Conservation (phyloP, 257 asterid genomes). For the Echites panduratus region DNA sequence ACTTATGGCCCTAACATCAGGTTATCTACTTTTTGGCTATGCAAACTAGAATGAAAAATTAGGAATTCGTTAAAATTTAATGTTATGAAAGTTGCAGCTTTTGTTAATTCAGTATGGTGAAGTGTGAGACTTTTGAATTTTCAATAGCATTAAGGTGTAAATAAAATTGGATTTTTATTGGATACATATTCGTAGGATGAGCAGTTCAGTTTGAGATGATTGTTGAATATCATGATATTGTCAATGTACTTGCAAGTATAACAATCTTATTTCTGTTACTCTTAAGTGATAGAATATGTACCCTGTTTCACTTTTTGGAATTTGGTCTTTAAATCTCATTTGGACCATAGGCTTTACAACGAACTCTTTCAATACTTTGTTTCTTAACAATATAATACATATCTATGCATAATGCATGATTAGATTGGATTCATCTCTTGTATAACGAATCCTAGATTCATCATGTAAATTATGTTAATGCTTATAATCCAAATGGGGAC, state of each 20-base stretch:
- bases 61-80: neutral
- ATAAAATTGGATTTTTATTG: neutral
- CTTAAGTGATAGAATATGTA: neutral
- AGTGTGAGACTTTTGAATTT: neutral
- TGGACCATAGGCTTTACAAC: neutral
- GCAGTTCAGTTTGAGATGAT: neutral
- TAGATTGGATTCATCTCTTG: neutral
- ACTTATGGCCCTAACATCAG: neutral
- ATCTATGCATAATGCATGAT: neutral
- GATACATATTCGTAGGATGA: no score
- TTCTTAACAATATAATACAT: neutral
- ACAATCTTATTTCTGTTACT: neutral
- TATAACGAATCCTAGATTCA: neutral
- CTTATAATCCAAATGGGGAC: neutral
- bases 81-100: neutral
- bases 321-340: neutral
- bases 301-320: neutral
- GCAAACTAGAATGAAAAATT: neutral
- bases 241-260: neutral
- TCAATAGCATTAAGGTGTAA: neutral
- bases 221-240: neutral
- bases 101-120: neutral
- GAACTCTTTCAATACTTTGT: neutral
- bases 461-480: neutral
- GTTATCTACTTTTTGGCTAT: neutral